Evolutionary conservation across 1,284 basidiomycete genomes (phyloP).

Genomic region (Farysia itapuensis): DNA sequence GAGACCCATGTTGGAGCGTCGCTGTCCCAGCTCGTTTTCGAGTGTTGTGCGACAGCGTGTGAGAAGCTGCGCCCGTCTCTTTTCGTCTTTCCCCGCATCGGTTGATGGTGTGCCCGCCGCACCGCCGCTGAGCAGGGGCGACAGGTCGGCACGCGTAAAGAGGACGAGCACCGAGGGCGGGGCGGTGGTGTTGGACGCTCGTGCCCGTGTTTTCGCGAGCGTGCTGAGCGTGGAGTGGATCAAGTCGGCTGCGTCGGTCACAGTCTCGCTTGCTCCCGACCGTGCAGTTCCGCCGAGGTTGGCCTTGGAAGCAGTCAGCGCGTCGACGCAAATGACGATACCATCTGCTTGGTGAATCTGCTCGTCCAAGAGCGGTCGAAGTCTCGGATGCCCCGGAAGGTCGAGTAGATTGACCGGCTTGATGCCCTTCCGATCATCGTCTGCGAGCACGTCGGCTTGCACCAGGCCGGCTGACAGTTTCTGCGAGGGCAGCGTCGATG

Average conservation of each 20-base stretch:
- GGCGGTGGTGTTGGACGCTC: conserved; percentile 1
- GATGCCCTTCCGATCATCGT: neutral
- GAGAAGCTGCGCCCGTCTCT: conserved; percentile 46
- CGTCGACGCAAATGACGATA: conserved; percentile 55
- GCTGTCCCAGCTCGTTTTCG: conserved; percentile 41
- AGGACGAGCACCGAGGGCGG: conserved; percentile 47
- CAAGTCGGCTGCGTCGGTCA: conserved; percentile 38
- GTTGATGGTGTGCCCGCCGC: conserved; percentile 5
- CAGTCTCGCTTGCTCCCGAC: conserved; percentile 12
- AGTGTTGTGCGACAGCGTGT: conserved; percentile 47
- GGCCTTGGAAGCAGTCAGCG: conserved; percentile 46
- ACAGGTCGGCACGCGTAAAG: conserved; percentile 54
- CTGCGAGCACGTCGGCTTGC: neutral
- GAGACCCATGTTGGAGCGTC: conserved; percentile 45
- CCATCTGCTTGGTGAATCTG: conserved; percentile 41
- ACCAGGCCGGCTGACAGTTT: conserved; percentile 25
- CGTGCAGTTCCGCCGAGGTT: neutral
- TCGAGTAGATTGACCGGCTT: conserved; percentile 42
- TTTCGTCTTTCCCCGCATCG: conserved; percentile 38
- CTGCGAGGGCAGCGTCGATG: conserved; percentile 44
- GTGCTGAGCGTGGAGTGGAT: conserved; percentile 45
- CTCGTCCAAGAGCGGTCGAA: conserved; percentile 40
- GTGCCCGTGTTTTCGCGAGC: conserved; percentile 26
- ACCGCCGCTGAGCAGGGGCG: conserved; percentile 44
- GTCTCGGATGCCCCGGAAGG: conserved; percentile 50